Conservation (phyloP, 1,284 basidiomycete species). For the Fomitopsis pinicola region DNA sequence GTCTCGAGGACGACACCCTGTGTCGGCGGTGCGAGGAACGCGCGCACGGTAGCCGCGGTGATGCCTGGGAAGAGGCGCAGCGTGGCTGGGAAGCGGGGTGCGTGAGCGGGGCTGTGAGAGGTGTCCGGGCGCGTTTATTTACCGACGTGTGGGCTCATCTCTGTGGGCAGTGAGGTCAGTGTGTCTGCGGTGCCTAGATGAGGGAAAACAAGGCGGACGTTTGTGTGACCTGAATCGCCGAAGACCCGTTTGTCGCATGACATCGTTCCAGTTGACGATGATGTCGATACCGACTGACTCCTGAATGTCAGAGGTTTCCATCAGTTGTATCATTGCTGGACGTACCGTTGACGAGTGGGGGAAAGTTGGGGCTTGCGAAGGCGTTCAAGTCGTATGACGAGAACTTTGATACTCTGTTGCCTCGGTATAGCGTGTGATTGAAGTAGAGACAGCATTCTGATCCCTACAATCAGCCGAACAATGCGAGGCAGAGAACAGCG, state of each 20-base stretch:
- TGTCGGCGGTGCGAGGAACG: constrained; percentile 70
- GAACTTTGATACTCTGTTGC: constrained; percentile 83
- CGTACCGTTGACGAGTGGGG: constrained; percentile 78
- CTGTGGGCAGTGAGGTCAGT: constrained; percentile 32
- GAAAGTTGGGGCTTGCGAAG: constrained; percentile 84
- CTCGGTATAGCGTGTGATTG: constrained; percentile 83
- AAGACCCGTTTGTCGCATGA: constrained; percentile 74
- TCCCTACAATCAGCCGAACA: background rate
- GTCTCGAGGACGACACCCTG: constrained; percentile 84
- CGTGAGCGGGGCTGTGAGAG: background rate
- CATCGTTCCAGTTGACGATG: constrained; percentile 81
- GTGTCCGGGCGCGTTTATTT: constrained; percentile 16
- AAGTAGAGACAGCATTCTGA: constrained; percentile 84
- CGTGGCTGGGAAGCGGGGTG: constrained; percentile 44
- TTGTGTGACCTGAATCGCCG: constrained; percentile 81
- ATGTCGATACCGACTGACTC: constrained; percentile 82
- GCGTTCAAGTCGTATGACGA: constrained; percentile 86
- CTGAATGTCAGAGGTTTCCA: background rate
- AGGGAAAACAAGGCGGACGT: constrained; percentile 33
- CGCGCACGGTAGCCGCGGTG: constrained; percentile 62
- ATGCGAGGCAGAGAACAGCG: background rate
- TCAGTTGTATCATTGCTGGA: background rate
- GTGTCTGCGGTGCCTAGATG: constrained; percentile 3
- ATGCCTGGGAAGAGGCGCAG: constrained; percentile 88
- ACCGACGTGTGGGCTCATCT: constrained; percentile 78